Evolutionary conservation across 139 green algal species (phyloP), one percentile per base, ranked within the genome.

Genomic region (Volvox africanus): DNA sequence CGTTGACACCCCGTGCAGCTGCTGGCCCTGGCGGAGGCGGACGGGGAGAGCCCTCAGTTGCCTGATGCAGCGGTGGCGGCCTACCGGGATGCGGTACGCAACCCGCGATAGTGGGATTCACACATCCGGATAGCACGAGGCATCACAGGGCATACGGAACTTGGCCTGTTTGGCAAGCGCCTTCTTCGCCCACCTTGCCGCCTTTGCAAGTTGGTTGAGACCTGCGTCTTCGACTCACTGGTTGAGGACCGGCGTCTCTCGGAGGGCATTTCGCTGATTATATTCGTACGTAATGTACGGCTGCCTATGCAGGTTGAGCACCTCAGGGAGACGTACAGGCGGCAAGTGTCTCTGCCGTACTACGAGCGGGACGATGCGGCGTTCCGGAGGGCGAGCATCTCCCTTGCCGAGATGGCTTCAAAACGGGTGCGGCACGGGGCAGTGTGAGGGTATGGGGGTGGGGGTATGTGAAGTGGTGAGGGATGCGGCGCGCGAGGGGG

Each of bases 321-420:
- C 67, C 83, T 88, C 24, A 14, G 35, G 20, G 18, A 12, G 33
- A 44, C 83, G n/a, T 88, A 80, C 83, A 24, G 30, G 20, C 83
- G 19, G 35, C 83, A 82, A 50, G 37, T 44, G 5, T 26, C 2
- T 5, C 26, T 22, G 44, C 69, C 84, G 21, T 73, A 30, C 67
- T 24, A 82, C n/a, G 69, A 89, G 68, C 69, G 84, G 84, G 69
- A 82, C 69, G 84, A 89, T 13, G 69, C 14, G 24, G 84, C 84
- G 1, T 82, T 89, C 84, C 37, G 84, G 30, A 9, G 3, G 61
- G 61, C 28, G n/a, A 5, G 5, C 9, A 9, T 55, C 5, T 55
- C 44, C 44, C 5, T 5, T 9, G 9, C 44, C 44, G 44, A 14
- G 5, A 55, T 9, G 44, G 9, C 17, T 32, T 37, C 78, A 26